Evolutionary conservation across 148 eudicot species (phyloP).

Genomic region (Bassia scoparia): DNA sequence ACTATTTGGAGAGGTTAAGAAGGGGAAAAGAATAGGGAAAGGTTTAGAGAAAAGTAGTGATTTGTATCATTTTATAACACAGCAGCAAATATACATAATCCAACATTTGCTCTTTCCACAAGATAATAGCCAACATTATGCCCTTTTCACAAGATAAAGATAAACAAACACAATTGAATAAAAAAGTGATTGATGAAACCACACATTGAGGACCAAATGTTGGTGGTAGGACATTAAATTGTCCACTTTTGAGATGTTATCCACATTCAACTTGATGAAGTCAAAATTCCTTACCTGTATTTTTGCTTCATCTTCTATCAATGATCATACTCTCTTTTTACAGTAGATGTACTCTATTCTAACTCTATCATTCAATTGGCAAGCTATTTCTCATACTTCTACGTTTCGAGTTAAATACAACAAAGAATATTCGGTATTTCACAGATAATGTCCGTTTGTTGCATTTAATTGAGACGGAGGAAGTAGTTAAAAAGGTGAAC

Average conservation of each 20-base stretch:
- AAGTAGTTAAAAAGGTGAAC: conserved; percentile 11
- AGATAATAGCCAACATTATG: conserved; percentile 15
- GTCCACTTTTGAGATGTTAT: conserved; percentile 27
- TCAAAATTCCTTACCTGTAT: conserved; percentile 19
- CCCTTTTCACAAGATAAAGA: conserved; percentile 5
- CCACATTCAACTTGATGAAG: conserved; percentile 22
- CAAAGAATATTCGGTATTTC: too few species aligned
- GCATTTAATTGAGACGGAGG: too few species aligned
- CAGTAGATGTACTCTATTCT: too few species aligned
- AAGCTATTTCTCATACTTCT: too few species aligned
- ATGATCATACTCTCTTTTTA: conserved; percentile 16
- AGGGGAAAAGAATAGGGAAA: not conserved
- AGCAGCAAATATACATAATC: too few species aligned
- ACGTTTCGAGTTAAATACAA: too few species aligned
- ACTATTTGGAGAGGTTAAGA: too few species aligned
- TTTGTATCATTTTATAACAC: too few species aligned
- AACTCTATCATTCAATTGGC: too few species aligned
- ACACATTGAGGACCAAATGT: conserved; percentile 19
- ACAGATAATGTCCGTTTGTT: too few species aligned
- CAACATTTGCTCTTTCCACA: too few species aligned
- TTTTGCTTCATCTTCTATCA: not conserved
- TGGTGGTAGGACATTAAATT: conserved; percentile 21
- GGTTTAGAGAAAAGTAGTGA: too few species aligned
- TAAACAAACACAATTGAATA: not conserved
- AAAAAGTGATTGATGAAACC: conserved; percentile 20